Percentiles rank a stretch among this genome's conserved stretches.
phyloP scores from a whole-genome alignment of 805 yeast genomes.

The Suhomyces pyralidae region DNA sequence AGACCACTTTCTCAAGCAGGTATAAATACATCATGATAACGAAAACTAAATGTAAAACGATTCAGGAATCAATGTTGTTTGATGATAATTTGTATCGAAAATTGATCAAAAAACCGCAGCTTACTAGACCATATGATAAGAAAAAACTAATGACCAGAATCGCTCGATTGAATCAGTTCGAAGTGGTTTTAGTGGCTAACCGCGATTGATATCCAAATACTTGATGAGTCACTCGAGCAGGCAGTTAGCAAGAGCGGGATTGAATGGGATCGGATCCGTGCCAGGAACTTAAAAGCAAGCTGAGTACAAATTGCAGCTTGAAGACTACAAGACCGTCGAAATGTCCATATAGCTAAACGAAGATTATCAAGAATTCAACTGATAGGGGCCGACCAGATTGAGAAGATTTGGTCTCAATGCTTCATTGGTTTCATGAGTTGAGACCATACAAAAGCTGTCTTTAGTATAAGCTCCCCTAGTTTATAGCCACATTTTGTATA shows the following conservation, averaged over 20 bases:
- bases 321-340: background rate
- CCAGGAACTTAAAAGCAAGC: background rate
- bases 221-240: background rate
- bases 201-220: no score
- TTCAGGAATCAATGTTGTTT: background rate
- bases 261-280: background rate
- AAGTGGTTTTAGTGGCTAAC: no score
- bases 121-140: no score
- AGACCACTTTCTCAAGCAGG: constrained; percentile 5
- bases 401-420: background rate
- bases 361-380: background rate
- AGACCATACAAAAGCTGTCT: no score
- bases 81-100: background rate
- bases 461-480: background rate
- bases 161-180: no score
- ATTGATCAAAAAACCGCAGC: no score
- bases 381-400: background rate
- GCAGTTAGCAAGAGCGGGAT: background rate
- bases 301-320: background rate
- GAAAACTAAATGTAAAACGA: background rate
- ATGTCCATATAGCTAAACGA: background rate
- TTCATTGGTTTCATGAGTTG: background rate
- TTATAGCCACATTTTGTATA: background rate
- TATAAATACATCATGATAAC: background rate
- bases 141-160: no score